Evolutionary conservation across 805 yeast species (phyloP).

Genomic region (Candida ortonii): DNA sequence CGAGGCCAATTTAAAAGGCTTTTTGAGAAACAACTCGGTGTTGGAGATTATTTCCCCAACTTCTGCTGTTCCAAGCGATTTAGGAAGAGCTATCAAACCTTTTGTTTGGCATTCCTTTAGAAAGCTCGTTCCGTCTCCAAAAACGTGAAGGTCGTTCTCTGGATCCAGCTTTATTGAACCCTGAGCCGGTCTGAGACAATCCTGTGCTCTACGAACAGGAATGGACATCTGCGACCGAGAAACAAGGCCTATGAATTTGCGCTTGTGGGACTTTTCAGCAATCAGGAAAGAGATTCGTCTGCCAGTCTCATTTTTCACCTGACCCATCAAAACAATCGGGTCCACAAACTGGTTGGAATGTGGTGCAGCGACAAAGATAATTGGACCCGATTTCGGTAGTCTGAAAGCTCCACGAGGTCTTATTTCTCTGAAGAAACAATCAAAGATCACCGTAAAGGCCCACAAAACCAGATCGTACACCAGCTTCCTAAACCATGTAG

Average conservation of each 20-base stretch:
- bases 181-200: slow-evolving; percentile 61
- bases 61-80: slow-evolving; percentile 72
- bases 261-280: slow-evolving; percentile 50
- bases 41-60: slow-evolving; percentile 68
- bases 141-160: slow-evolving; percentile 41
- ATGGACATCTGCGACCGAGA: slow-evolving; percentile 77
- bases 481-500: slow-evolving; percentile 37
- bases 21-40: slow-evolving; percentile 62
- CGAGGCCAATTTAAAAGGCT: slow-evolving; percentile 53
- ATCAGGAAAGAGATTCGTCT: slow-evolving; percentile 52
- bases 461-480: slow-evolving; percentile 53
- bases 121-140: slow-evolving; percentile 68
- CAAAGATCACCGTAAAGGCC: slow-evolving; percentile 43
- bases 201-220: slow-evolving; percentile 93
- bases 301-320: slow-evolving; percentile 52
- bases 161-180: slow-evolving; percentile 63
- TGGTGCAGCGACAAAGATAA: slow-evolving; percentile 79
- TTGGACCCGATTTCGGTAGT: slow-evolving; percentile 58
- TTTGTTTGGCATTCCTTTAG: slow-evolving; percentile 56
- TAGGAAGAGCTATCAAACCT: slow-evolving; percentile 76
- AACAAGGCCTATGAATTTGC: slow-evolving; percentile 64
- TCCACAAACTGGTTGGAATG: slow-evolving; percentile 87
- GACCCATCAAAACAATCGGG: slow-evolving; percentile 73
- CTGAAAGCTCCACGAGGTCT: slow-evolving; percentile 69
- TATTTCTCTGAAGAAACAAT: slow-evolving; percentile 72